These are phyloP conservation scores for Penstemon barbatus DNA, from an alignment of 257 asterid genomes.

Conservation along the genomic window DNA sequence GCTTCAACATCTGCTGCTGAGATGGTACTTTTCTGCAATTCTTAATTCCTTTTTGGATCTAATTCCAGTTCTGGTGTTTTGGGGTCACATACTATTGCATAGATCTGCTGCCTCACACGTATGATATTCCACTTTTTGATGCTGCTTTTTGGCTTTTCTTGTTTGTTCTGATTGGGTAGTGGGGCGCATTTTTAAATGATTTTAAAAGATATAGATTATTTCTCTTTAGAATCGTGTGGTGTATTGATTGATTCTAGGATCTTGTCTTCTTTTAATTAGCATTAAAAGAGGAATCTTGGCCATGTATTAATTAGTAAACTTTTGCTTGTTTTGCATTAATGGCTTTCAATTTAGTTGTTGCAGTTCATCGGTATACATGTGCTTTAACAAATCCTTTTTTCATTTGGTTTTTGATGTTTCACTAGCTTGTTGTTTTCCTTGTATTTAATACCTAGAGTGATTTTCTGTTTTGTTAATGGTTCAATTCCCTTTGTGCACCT, in stretches of 20 bases:
- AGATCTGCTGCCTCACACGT: slow-evolving; percentile 39
- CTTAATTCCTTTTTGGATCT: not conserved
- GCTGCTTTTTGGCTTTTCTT: slow-evolving; percentile 50
- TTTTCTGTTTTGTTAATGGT: no score
- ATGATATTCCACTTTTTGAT: slow-evolving; percentile 35
- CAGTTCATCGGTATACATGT: not conserved
- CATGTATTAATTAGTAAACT: slow-evolving; percentile 26
- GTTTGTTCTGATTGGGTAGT: slow-evolving; percentile 49
- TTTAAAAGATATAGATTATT: slow-evolving; percentile 35
- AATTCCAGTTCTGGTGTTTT: no score
- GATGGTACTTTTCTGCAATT: slow-evolving; percentile 41
- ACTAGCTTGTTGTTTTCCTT: no score
- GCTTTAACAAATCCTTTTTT: no score
- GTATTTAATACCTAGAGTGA: no score
- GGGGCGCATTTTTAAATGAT: slow-evolving; percentile 29
- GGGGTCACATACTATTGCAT: not conserved
- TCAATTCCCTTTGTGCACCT: not conserved
- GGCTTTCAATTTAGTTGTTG: not conserved
- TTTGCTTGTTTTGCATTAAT: slow-evolving; percentile 29
- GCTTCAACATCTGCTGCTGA: slow-evolving; percentile 59
- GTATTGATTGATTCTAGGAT: slow-evolving; percentile 48
- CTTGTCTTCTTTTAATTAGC: slow-evolving; percentile 44
- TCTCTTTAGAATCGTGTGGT: slow-evolving; percentile 32
- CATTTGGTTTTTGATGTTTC: no score
- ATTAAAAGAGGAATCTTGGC: slow-evolving; percentile 35